A percentile compares a stretch with the other conserved stretches of the same genome.
Evolutionary conservation across 805 yeast genomes (phyloP).

Genomic region (Maudiozyma saulgeensis): DNA sequence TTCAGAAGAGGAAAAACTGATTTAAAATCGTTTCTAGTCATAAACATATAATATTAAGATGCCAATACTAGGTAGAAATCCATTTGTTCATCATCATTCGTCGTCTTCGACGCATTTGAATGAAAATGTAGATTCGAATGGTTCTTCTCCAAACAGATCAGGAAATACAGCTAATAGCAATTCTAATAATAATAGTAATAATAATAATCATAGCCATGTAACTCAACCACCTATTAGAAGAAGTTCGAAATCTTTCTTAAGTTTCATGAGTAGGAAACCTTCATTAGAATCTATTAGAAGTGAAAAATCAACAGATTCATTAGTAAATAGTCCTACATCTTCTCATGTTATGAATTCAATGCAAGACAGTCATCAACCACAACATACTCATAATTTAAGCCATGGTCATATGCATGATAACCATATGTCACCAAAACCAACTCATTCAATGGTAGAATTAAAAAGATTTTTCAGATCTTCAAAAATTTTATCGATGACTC

Average conservation of each 20-base stretch:
- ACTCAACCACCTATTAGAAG: conserved; percentile 10
- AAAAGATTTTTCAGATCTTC: conserved; percentile 61
- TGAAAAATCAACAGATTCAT: conserved; percentile 21
- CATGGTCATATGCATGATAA: neutral
- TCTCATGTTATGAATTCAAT: neutral
- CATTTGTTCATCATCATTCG: conserved; percentile 11
- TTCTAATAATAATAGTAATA: neutral
- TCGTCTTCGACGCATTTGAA: conserved; percentile 5
- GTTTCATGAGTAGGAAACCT: conserved; percentile 24
- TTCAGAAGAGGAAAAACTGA: too few relatives aligned
- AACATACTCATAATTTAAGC: neutral
- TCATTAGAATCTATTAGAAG: conserved; percentile 26
- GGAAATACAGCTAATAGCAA: neutral
- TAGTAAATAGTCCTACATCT: conserved; percentile 7
- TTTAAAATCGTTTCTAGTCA: too few relatives aligned
- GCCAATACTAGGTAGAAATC: conserved; percentile 26
- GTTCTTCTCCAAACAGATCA: neutral
- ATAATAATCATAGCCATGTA: neutral
- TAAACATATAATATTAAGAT: conserved; percentile 4
- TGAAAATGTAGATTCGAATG: neutral
- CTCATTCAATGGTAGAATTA: conserved; percentile 56
- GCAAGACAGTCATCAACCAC: neutral
- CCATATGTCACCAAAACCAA: conserved; percentile 16
- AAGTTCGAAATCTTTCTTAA: conserved; percentile 23
- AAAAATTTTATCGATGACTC: conserved; percentile 10